Evolutionary conservation across 2,329 filamentous ascomycete species (phyloP).

Genomic region (Berkeleyomyces basicola): DNA sequence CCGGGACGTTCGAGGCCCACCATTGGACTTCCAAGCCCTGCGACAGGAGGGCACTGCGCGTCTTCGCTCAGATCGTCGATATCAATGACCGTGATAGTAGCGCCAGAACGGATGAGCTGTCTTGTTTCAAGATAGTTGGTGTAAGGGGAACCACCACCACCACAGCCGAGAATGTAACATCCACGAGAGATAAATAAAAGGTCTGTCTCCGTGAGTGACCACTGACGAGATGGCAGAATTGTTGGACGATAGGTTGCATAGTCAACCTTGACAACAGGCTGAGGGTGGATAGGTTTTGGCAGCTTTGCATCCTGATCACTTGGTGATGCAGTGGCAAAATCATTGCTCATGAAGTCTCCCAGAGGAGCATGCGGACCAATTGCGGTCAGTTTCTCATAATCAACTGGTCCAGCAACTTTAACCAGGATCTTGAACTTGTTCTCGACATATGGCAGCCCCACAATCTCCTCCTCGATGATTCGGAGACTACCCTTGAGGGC

Average conservation of each 20-base stretch:
- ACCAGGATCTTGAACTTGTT: conserved; percentile 16
- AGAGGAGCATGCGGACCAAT: conserved; percentile 6
- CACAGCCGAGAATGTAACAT: conserved; percentile 18
- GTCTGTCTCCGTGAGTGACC: conserved; percentile 16
- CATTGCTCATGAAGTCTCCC: background rate
- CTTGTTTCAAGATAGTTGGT: conserved; percentile 15
- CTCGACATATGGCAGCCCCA: conserved; percentile 16
- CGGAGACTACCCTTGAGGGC: conserved; percentile 13
- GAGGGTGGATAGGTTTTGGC: background rate
- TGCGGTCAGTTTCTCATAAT: conserved; percentile 14
- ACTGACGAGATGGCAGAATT: conserved; percentile 18
- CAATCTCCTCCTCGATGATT: conserved; percentile 16
- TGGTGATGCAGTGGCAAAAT: background rate
- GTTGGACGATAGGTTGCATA: conserved; percentile 31
- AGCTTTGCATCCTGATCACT: background rate
- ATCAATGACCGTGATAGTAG: conserved; percentile 15
- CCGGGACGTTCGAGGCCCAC: conserved; percentile 16
- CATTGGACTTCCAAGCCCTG: conserved; percentile 16
- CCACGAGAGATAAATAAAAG: conserved; percentile 17
- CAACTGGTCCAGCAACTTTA: conserved; percentile 15
- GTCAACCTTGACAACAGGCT: conserved; percentile 18
- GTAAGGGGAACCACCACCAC: conserved; percentile 17
- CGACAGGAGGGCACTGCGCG: conserved; percentile 16
- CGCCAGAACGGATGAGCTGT: conserved; percentile 15
- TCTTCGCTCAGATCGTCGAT: conserved; percentile 16